These are phyloP conservation scores for Amylocystis lapponica DNA, from an alignment of 768 basidiomycete species.

Conservation along the genomic window DNA sequence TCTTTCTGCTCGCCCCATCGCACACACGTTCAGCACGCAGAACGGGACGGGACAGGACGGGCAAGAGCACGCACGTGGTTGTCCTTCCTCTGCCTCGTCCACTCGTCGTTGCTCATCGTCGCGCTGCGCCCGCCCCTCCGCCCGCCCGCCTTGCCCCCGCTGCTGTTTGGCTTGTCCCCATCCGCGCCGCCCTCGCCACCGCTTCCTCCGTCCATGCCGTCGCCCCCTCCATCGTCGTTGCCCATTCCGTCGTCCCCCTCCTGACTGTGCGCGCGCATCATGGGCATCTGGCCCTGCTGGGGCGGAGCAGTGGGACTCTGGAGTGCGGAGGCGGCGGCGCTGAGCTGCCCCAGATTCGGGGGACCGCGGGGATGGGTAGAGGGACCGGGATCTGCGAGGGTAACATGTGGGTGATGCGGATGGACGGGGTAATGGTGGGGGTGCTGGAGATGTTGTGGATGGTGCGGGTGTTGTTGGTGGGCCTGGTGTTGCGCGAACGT, in stretches of 20 bases:
- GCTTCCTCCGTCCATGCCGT: constrained; percentile 3
- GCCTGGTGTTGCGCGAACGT: constrained; percentile 21
- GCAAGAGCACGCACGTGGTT: constrained; percentile 35
- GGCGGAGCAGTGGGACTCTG: constrained; percentile 8
- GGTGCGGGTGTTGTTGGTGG: constrained; percentile 5
- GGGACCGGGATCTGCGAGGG: constrained; percentile 21
- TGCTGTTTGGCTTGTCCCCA: constrained; percentile 2
- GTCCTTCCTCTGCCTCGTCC: constrained; percentile 37
- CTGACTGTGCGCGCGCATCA: constrained; percentile 4
- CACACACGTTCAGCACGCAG: background rate
- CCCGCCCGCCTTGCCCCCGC: constrained; percentile 10
- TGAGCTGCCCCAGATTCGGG: constrained; percentile 20
- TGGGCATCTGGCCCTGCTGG: background rate
- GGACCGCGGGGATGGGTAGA: constrained; percentile 26
- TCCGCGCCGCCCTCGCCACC: constrained; percentile 1
- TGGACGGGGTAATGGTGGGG: constrained; percentile 15
- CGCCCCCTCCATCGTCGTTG: constrained; percentile 7
- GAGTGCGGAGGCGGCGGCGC: constrained; percentile 12
- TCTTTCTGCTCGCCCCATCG: constrained; percentile 66
- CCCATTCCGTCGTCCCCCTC: constrained; percentile 3
- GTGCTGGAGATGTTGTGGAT: constrained; percentile 5
- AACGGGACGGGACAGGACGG: background rate
- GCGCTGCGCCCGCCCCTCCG: constrained; percentile 21
- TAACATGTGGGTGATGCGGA: constrained; percentile 8
- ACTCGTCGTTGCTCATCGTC: constrained; percentile 33